These are phyloP conservation scores for Bonia amplexicaulis DNA, from an alignment of 176 grass and related monocot species.

Conservation along the genomic window DNA sequence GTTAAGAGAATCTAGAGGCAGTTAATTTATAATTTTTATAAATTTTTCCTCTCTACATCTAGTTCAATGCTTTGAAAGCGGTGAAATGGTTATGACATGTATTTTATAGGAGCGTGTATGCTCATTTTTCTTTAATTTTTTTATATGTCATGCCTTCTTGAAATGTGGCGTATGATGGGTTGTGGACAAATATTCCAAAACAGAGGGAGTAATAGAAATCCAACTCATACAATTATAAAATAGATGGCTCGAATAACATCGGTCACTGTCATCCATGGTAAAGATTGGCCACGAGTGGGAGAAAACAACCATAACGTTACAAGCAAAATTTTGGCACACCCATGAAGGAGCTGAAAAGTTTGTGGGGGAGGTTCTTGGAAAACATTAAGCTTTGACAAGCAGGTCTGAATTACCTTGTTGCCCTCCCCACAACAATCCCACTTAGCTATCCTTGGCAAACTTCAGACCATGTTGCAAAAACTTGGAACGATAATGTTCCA, in stretches of 20 bases:
- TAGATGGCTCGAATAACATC: neutral
- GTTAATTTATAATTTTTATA: too few species aligned
- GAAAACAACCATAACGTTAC: neutral
- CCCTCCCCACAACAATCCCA: neutral
- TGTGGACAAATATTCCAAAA: too few species aligned
- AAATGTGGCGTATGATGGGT: too few species aligned
- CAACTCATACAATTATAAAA: neutral
- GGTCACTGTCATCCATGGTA: neutral
- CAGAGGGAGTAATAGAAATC: too few species aligned
- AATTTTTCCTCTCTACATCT: too few species aligned
- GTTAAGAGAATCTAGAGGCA: too few species aligned
- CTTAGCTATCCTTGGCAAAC: conserved; percentile 42
- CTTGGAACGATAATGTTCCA: conserved; percentile 71
- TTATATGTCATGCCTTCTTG: too few species aligned
- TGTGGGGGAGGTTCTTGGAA: neutral
- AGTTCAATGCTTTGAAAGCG: too few species aligned
- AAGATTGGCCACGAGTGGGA: neutral
- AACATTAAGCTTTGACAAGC: neutral
- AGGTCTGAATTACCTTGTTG: neutral
- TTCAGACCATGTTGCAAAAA: conserved; percentile 50
- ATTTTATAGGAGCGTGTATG: too few species aligned
- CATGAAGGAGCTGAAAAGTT: neutral
- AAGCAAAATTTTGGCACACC: conserved; percentile 14
- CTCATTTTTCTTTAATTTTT: too few species aligned
- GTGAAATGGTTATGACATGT: too few species aligned